Evolutionary conservation across 768 basidiomycete genomes (phyloP), one percentile per base, ranked within the genome.

Genomic region (Tricholoma saponaceum): DNA sequence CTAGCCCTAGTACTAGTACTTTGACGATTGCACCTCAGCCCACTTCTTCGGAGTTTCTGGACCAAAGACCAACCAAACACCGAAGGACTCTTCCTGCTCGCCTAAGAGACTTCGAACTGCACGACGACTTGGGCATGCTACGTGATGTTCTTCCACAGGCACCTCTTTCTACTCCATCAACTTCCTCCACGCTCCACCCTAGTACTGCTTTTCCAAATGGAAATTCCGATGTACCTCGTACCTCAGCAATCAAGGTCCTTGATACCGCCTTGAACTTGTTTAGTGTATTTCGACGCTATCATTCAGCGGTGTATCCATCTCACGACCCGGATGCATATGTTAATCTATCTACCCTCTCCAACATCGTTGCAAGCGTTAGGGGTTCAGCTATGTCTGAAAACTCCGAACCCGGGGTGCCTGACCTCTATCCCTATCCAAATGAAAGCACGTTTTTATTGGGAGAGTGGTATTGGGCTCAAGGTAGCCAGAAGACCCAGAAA

Each of bases 381-480:
- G 18, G 3, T 35, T 35, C 39, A n/a, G n/a, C n/a, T n/a, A n/a
- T n/a, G n/a, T n/a, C n/a, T n/a, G n/a, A n/a, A 41, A 4, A 8
- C 28, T 28, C 28, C 28, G 8, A 28, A 28, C 8, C 4, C 39
- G 2, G 14, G 10, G 39, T 2, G n/a, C 4, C 39, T 33, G 14
- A 6, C 22, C 50, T 54, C 37, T 22, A 41, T 20, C 59, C 59
- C 1, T 59, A 60, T 39, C 59, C 59, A 10, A 62, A 62, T 37
- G 44, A 57, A 20, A 58, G 39, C 25, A 54, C 53, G 1, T 62
- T 60, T 26, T 9, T 51, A 12, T 50, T 62, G 6, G 53, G 58
- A 25, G 59, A 54, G 7, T 62, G 62, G 59, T 55, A 32, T 22
- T 62, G 62, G 59, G 35, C n/a, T 22, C 14, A 37, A 5, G 54